phyloP scores from a whole-genome alignment of 192 early-diverging fungal species.

The Umbelopsis sp. region DNA sequence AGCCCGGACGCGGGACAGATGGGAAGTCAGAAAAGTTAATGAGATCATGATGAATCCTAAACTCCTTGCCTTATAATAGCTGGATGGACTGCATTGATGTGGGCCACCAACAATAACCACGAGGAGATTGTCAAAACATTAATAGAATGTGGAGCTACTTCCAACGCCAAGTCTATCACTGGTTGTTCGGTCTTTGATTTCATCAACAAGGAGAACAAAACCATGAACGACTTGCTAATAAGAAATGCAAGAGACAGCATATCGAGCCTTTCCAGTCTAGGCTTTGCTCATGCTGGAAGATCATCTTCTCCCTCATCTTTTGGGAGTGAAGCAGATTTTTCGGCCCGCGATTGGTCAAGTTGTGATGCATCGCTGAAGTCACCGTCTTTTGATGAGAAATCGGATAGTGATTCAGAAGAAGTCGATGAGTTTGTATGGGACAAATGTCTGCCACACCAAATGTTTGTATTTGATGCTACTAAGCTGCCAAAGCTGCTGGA shows the following conservation, averaged over 20 bases:
- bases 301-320: slow-evolving; percentile 15
- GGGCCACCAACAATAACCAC: slow-evolving; percentile 89
- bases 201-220: slow-evolving; percentile 58
- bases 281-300: slow-evolving; percentile 5
- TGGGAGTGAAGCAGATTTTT: slow-evolving; percentile 11
- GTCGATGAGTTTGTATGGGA: slow-evolving; percentile 73
- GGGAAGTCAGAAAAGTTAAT: background rate
- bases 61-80: slow-evolving; percentile 37
- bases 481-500: slow-evolving; percentile 76
- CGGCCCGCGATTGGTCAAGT: background rate
- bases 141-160: slow-evolving; percentile 75
- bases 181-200: slow-evolving; percentile 82
- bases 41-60: background rate
- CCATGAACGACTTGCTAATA: slow-evolving; percentile 56
- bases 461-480: slow-evolving; percentile 86
- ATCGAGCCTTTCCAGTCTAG: slow-evolving; percentile 32
- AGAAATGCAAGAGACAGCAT: slow-evolving; percentile 33
- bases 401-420: slow-evolving; percentile 18
- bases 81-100: slow-evolving; percentile 91
- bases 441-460: slow-evolving; percentile 82
- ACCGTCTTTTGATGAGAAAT: background rate
- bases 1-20: background rate
- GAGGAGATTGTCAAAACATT: slow-evolving; percentile 73
- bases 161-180: slow-evolving; percentile 67
- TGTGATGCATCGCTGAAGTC: background rate